Base-by-base conservation (phyloP, 257 asterid species). In the Solanum bulbocastanum region DNA sequence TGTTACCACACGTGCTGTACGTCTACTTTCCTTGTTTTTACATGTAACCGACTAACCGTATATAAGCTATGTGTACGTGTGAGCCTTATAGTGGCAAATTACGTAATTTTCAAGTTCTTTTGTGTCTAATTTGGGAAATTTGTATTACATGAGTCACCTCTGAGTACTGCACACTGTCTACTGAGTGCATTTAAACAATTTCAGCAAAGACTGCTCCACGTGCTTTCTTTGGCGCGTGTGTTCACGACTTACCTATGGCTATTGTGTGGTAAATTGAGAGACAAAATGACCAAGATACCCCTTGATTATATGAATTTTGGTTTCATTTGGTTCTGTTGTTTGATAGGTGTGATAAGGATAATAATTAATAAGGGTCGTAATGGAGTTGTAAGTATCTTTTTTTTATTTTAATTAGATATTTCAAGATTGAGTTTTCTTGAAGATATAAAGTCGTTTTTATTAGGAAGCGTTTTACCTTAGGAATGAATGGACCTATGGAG, bases 11-110 rank as follows among this genome's bases (percentile, higher is more conserved):
- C 85, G 69, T 82, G 85, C 42, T 82, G 42, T 82, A 82, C 44
- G 42, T 49, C 58, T 82, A 22, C 14, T 46, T 30, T 82, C 44
- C 39, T 7, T 30, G 85, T 49, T 82, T 76, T 5, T 82, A 82
- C 40, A 46, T 82, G 85, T 30, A 49, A 82, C 69, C 44, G 86
- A 30, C 71, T 82, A 82, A 82, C 86, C 86, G 71, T 49, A 49
- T 49, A 81, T 49, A 32, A 49, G 71, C 44, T 30, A 2, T 82
- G 71, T 30, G 86, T 10, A 7, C 86, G 86, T 49, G 86, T 30
- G 69, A 82, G n/a, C 44, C 69, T 30, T 6, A 82, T 30, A 82
- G 42, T 82, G 86, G 69, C 69, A 82, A 46, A 49, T 82, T 49
- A 49, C 32, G 86, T 82, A 82, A 82, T 5, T 49, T 49, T 32